Percentiles rank a stretch among this genome's conserved stretches.
Conservation (phyloP, 495 filamentous ascomycete species). For the Aspergillus cavernicola region DNA sequence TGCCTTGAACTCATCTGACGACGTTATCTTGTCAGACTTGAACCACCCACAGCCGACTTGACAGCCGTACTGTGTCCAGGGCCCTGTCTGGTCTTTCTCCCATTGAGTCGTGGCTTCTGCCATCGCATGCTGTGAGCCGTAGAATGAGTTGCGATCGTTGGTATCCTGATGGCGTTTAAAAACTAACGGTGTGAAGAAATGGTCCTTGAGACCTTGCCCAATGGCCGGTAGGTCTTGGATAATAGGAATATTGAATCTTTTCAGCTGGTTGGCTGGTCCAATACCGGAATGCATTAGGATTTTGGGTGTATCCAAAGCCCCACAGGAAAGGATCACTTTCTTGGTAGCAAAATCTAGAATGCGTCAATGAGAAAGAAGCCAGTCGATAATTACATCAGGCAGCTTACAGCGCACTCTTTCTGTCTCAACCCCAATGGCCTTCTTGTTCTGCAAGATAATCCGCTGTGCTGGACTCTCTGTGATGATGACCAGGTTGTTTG, state of each 20-base stretch:
- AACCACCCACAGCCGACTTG: slow-evolving; percentile 49
- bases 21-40: slow-evolving; percentile 39
- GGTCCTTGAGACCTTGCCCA: slow-evolving; percentile 58
- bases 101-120: slow-evolving; percentile 42
- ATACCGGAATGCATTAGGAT: slow-evolving; percentile 48
- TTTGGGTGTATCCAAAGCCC: slow-evolving; percentile 45
- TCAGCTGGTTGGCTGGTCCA: slow-evolving; percentile 41
- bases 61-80: slow-evolving; percentile 38
- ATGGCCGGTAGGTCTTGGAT: slow-evolving; percentile 46
- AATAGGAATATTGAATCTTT: slow-evolving; percentile 44
- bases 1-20: slow-evolving; percentile 39
- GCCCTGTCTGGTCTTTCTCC: slow-evolving; percentile 42
- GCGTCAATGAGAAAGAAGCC: background rate
- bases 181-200: slow-evolving; percentile 53
- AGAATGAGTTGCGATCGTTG: too few species aligned
- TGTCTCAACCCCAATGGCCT: slow-evolving; percentile 46
- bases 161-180: slow-evolving; percentile 24
- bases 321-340: slow-evolving; percentile 45
- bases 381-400: too few species aligned
- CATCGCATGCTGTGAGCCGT: slow-evolving; percentile 26
- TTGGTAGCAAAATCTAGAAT: slow-evolving; percentile 32
- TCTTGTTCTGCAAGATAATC: slow-evolving; percentile 49
- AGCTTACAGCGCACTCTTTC: slow-evolving; percentile 32
- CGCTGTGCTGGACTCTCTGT: slow-evolving; percentile 47
- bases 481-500: slow-evolving; percentile 49